phyloP scores from a whole-genome alignment of 495 filamentous ascomycete genomes.

The Penicillium psychrofluorescens region DNA sequence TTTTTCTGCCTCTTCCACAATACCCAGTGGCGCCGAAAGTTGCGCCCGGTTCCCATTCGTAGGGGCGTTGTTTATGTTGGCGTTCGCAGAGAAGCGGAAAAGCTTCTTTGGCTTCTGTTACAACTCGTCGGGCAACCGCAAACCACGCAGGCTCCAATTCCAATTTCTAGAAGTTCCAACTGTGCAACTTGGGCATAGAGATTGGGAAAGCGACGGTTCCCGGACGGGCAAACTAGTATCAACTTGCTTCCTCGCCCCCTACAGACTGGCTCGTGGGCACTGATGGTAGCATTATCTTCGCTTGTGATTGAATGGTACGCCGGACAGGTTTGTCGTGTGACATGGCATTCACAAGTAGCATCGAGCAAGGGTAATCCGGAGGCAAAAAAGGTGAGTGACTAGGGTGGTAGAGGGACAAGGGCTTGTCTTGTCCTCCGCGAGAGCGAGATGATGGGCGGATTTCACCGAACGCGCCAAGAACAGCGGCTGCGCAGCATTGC shows the following conservation, averaged over 20 bases:
- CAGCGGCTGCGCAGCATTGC: background rate
- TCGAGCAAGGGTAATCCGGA: conserved; percentile 1
- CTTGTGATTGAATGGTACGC: conserved; percentile 4
- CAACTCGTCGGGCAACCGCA: conserved; percentile 3
- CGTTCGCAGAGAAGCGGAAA: conserved; percentile 4
- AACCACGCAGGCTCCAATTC: conserved; percentile 9
- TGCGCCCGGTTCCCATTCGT: conserved; percentile 1
- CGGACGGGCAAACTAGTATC: too few species aligned
- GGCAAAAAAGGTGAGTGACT: too few species aligned
- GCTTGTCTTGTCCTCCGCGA: too few species aligned
- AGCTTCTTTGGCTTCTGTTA: conserved; percentile 17
- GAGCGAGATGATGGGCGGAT: too few species aligned
- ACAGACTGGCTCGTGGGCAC: background rate
- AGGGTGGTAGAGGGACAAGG: too few species aligned
- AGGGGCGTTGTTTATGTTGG: background rate
- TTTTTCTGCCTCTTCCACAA: background rate
- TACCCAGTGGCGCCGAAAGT: background rate
- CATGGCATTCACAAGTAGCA: conserved; percentile 1
- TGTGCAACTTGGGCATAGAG: conserved; percentile 1
- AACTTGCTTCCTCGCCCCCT: background rate
- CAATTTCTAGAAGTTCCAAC: conserved; percentile 17
- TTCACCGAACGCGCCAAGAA: too few species aligned
- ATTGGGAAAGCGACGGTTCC: background rate
- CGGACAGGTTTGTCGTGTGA: conserved; percentile 4
- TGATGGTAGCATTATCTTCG: conserved; percentile 4